Evolutionary conservation across 2,329 filamentous ascomycete species (phyloP), one percentile per base, ranked within the genome.

Genomic region (Gyromitra esculenta): DNA sequence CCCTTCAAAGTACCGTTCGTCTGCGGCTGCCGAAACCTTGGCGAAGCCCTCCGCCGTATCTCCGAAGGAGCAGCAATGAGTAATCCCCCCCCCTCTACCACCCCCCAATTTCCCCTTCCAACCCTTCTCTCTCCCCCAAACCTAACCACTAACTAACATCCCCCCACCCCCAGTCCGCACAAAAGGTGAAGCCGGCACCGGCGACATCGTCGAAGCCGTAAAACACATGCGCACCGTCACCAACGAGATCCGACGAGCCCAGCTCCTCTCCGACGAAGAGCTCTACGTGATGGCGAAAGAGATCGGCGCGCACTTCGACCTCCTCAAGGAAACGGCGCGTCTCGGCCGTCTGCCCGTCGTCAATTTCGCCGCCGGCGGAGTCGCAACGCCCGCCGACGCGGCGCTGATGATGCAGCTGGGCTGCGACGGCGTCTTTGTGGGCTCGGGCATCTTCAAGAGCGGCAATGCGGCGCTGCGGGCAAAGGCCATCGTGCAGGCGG

Each of bases 351-450:
- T 99, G 70, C 96, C 96, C 1, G 95, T 98, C 0, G 96, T 99
- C 79, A 98, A 98, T 87, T 98, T 99, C 81, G 96, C 96, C 0
- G 96, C 96, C 2, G 96, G 96, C n/a, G 96, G 96, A 74, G 92
- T 99, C n/a, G 96, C 96, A n/a, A 99, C 96, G 0, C 96, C 96
- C 0, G 96, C 96, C 0, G 96, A 99, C 84, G 96, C 96, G 0
- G 96, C 96, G 1, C 87, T 99, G 86, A 93, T 99, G 95, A 99
- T 99, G 96, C 95, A 98, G 87, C 87, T 99, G 79, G 96, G 96
- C 77, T 98, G 96, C 83, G 96, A 99, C 82, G 96, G 96, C 75
- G 96, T 99, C 45, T 99, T 99, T 83, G 96, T 99, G 45, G 96
- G 96, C 37, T 94, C 90, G 74, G 96, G 96, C 37, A 98, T 98